Evolutionary conservation across 805 yeast species (phyloP).

Genomic region (Nakazawaea pomicola): DNA sequence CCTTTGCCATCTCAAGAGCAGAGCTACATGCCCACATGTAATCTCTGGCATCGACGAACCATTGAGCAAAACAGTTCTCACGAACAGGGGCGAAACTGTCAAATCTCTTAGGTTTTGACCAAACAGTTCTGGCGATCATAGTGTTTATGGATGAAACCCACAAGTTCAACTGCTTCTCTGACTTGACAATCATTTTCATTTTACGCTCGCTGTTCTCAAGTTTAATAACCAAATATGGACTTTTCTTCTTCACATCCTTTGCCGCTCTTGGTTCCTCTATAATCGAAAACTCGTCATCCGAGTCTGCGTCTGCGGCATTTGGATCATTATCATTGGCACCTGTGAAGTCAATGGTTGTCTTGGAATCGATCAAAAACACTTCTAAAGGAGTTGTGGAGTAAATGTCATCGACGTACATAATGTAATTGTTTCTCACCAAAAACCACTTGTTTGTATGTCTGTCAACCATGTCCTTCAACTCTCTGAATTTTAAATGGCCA

Average conservation of each 20-base stretch:
- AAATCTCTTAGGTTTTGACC: slow-evolving; percentile 76
- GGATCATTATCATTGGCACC: slow-evolving; percentile 28
- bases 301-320: slow-evolving; percentile 14
- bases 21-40: slow-evolving; percentile 94
- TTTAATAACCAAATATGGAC: slow-evolving; percentile 50
- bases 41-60: slow-evolving; percentile 92
- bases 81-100: slow-evolving; percentile 91
- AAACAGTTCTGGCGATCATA: slow-evolving; percentile 63
- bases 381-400: slow-evolving; percentile 86
- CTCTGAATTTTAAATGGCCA: slow-evolving; percentile 76
- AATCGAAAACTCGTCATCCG: slow-evolving; percentile 33
- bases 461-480: slow-evolving; percentile 78
- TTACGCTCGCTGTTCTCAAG: slow-evolving; percentile 77
- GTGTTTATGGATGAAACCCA: slow-evolving; percentile 74
- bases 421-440: slow-evolving; percentile 75
- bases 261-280: slow-evolving; percentile 21
- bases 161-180: slow-evolving; percentile 54
- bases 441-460: slow-evolving; percentile 94
- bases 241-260: slow-evolving; percentile 17
- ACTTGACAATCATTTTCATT: slow-evolving; percentile 63
- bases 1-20: slow-evolving; percentile 90
- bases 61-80: slow-evolving; percentile 81
- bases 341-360: slow-evolving; percentile 54
- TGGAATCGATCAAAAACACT: slow-evolving; percentile 81
- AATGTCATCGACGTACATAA: slow-evolving; percentile 81